Base-by-base conservation (phyloP, 768 basidiomycete species). In the Asterophora lycoperdoides region DNA sequence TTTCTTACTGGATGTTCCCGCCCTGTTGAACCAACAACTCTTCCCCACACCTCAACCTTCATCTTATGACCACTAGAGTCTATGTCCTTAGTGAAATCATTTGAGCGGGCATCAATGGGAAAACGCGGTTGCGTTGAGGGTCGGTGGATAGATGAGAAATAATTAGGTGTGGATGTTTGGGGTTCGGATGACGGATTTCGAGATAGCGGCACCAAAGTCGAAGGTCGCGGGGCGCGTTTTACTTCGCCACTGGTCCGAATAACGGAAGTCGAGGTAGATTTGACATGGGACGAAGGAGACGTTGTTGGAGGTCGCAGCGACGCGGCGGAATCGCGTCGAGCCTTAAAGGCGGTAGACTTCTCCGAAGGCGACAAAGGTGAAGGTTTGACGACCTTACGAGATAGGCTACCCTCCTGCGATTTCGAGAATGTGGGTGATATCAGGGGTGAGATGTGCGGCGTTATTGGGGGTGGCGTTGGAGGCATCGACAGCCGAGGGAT, bases 121-220 rank as follows among this genome's bases (percentile, higher is more conserved):
- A 92, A 95, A 18, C 71, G 65, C 1, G 93, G 93, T 62, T 92
- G 89, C 1, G 86, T 93, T 1, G 93, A 94, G 4, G 91, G 86
- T 18, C 71, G 75, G 62, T 93, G 92, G 41, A 89, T 74, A 0
- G 80, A 75, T 2, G 93, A 95, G 41, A 92, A 75, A 63, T 83
- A 93, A 59, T 88, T 78, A 2, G 88, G 70, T 23, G 56, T 58
- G 50, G 55, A 51, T n/a, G 60, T 54, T n/a, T 61, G 56, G 13
- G 64, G 58, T 36, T 66, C 62, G 17, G 61, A 49, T n/a, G 61
- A 63, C 44, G 53, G 17, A 15, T 34, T 43, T 18, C 41, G 53
- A 9, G 29, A 18, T 8, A 23, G n/a, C 23, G 43, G 47, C 41
- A 54, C 57, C 11, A 41, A 50, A 36, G 56, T 33, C 20, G 54